Conservation (phyloP, 148 eudicot genomes). For the Rhododendron ferrugineum region DNA sequence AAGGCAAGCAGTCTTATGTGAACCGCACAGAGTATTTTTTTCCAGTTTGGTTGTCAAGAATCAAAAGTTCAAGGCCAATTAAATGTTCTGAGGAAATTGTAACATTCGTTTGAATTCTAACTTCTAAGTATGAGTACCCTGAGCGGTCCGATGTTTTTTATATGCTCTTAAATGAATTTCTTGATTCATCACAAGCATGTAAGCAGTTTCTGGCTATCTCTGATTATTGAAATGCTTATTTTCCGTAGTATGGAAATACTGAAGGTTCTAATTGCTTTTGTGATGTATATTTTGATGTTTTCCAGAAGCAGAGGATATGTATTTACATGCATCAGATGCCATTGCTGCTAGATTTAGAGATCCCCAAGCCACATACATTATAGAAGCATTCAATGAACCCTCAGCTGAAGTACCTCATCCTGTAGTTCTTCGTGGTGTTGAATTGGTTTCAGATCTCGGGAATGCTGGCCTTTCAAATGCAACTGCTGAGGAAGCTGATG, state of each 20-base stretch:
- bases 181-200: background rate
- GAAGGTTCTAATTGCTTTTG: background rate
- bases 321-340: constrained; percentile 40
- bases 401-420: constrained; percentile 39
- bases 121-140: background rate
- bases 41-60: background rate
- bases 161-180: background rate
- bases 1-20: too few relatives aligned
- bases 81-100: too few relatives aligned
- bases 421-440: constrained; percentile 52
- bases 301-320: constrained; percentile 55
- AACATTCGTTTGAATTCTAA: background rate
- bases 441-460: constrained; percentile 45
- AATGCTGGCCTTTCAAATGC: constrained; percentile 25
- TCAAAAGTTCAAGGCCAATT: background rate
- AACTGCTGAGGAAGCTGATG: constrained; percentile 22
- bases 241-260: background rate
- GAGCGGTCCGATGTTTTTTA: background rate
- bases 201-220: background rate
- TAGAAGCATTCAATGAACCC: constrained; percentile 36
- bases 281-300: background rate
- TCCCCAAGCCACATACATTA: constrained; percentile 50
- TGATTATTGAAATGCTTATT: background rate
- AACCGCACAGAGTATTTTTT: background rate
- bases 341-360: constrained; percentile 55